Evolutionary conservation across 345 rosid genomes (phyloP).

Genomic region (Passiflora organensis): DNA sequence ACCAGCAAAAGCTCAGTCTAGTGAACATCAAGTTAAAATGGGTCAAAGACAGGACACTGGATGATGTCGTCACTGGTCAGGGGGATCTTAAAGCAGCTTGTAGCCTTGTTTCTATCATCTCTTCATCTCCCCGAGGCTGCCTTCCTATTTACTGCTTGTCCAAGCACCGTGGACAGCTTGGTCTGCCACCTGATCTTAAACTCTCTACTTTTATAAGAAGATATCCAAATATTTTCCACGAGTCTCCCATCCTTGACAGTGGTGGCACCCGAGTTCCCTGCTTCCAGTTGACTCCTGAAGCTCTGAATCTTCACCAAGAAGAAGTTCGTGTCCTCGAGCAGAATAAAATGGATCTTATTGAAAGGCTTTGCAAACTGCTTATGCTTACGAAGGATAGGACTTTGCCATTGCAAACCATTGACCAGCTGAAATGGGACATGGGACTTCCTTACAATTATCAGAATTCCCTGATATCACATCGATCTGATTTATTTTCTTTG

Average conservation of each 20-base stretch:
- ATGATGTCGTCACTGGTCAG: conserved; percentile 50
- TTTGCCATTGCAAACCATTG: conserved; percentile 66
- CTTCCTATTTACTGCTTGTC: conserved; percentile 51
- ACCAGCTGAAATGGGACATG: conserved; percentile 80
- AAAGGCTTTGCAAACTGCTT: conserved; percentile 60
- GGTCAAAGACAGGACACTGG: conserved; percentile 72
- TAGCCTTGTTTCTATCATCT: conserved; percentile 49
- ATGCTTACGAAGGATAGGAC: conserved; percentile 60
- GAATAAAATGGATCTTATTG: conserved; percentile 31
- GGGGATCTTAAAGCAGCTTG: conserved; percentile 58
- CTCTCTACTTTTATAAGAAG: conserved; percentile 58
- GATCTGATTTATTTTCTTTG: conserved; percentile 44
- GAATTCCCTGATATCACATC: conserved; percentile 32
- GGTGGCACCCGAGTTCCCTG: conserved; percentile 76
- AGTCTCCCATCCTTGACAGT: conserved; percentile 47
- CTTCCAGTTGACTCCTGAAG: conserved; percentile 58
- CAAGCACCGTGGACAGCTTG: conserved; percentile 56
- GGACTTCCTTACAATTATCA: conserved; percentile 71
- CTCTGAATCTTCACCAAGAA: conserved; percentile 36
- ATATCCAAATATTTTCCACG: conserved; percentile 58
- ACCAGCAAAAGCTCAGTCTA: conserved; percentile 46
- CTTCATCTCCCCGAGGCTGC: conserved; percentile 25
- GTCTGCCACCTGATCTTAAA: conserved; percentile 56
- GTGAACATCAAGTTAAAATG: conserved; percentile 82
- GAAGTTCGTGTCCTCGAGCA: conserved; percentile 25